These are phyloP conservation scores for Chaetomiaceae sp. DNA, from an alignment of 2,329 filamentous ascomycete genomes.

Conservation along the genomic window DNA sequence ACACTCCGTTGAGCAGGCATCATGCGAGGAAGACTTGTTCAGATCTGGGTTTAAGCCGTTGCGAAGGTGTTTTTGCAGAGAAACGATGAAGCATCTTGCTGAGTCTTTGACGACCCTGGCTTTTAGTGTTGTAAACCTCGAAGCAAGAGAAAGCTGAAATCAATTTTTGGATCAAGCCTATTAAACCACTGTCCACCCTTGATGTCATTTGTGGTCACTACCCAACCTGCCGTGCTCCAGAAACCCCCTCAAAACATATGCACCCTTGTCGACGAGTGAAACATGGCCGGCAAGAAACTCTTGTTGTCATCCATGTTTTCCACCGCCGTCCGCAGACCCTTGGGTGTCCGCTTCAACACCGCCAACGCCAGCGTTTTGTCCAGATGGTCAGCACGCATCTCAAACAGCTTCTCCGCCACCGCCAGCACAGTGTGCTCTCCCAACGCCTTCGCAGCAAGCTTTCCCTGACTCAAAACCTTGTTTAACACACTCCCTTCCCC, in stretches of 20 bases:
- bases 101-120: too few species aligned
- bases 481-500: conserved; percentile 6
- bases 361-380: conserved; percentile 28
- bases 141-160: too few species aligned
- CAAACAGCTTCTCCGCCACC: conserved; percentile 26
- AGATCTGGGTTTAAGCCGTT: too few species aligned
- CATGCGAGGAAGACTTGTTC: too few species aligned
- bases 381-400: conserved; percentile 26
- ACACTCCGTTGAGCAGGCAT: too few species aligned
- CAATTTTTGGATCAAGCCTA: too few species aligned
- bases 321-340: conserved; percentile 28
- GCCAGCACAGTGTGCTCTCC: conserved; percentile 22
- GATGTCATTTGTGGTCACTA: too few species aligned
- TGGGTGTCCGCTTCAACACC: conserved; percentile 30
- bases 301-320: conserved; percentile 32
- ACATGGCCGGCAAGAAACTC: conserved; percentile 31
- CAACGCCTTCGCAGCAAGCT: conserved; percentile 20
- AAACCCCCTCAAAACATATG: conserved; percentile 34
- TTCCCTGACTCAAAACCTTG: conserved; percentile 19
- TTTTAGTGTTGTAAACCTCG: too few species aligned
- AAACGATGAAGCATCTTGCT: too few species aligned
- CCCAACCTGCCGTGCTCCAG: too few species aligned
- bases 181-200: too few species aligned
- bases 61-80: too few species aligned
- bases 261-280: conserved; percentile 29